Percentiles rank a stretch among this genome's conserved stretches.
Evolutionary conservation across 192 early-diverging fungal genomes (phyloP).

Genomic region (Martensiomyces pterosporus): DNA sequence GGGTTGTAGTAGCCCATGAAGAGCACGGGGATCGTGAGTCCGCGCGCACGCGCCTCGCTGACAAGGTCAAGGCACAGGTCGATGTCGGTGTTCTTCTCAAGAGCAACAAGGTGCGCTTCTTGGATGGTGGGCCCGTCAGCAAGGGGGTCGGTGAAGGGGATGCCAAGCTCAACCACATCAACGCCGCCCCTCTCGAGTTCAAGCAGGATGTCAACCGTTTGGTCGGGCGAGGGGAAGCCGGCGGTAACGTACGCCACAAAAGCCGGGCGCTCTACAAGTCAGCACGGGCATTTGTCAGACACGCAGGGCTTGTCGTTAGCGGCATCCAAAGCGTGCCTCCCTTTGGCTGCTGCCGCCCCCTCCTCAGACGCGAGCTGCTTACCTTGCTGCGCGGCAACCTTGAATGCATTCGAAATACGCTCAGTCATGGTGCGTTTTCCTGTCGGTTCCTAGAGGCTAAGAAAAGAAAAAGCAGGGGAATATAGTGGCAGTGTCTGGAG

Average conservation of each 20-base stretch:
- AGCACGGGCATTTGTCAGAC: too few relatives aligned
- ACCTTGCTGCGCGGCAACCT: slow-evolving; percentile 29
- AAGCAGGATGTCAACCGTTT: slow-evolving; percentile 83
- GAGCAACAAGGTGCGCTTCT: slow-evolving; percentile 73
- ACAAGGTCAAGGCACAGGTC: slow-evolving; percentile 77
- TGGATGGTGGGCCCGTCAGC: slow-evolving; percentile 98
- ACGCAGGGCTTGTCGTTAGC: too few relatives aligned
- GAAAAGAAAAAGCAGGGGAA: too few relatives aligned
- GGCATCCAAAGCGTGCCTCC: too few relatives aligned
- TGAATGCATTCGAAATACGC: slow-evolving; percentile 37
- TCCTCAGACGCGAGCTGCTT: too few relatives aligned
- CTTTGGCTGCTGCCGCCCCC: too few relatives aligned
- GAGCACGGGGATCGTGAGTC: slow-evolving; percentile 84
- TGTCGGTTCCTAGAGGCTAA: too few relatives aligned
- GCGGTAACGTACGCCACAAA: slow-evolving; percentile 95
- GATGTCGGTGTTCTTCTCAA: slow-evolving; percentile 76
- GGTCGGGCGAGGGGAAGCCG: slow-evolving; percentile 77
- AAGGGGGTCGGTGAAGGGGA: slow-evolving; percentile 97
- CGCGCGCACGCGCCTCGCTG: slow-evolving; percentile 69
- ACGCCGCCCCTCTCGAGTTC: slow-evolving; percentile 86
- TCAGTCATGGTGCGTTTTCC: too few relatives aligned
- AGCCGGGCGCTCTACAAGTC: slow-evolving; percentile 60
- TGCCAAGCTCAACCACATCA: slow-evolving; percentile 93
- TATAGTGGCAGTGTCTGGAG: too few relatives aligned
- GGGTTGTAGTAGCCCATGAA: slow-evolving; percentile 99